These are phyloP conservation scores for Taiozyma sp. DNA, from an alignment of 1,139 yeast genomes.

Conservation along the genomic window DNA sequence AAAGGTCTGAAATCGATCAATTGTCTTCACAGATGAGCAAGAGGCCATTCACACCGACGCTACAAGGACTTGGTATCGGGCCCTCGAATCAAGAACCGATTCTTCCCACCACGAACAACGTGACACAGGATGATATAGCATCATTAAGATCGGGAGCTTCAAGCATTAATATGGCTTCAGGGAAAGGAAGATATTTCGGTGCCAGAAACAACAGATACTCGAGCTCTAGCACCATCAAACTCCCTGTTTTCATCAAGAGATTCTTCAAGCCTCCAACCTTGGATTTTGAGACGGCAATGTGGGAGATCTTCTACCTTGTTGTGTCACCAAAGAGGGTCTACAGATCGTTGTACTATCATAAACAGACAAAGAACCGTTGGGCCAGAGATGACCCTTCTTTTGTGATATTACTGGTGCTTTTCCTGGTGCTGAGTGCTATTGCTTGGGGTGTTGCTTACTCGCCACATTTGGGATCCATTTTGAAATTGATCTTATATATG, in stretches of 20 bases:
- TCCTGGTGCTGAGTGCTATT: slow-evolving; percentile 67
- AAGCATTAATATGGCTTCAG: slow-evolving; percentile 1
- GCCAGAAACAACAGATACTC: slow-evolving; percentile 1
- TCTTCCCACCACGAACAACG: slow-evolving; percentile 17
- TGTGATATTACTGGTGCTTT: slow-evolving; percentile 58
- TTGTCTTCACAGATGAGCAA: slow-evolving; percentile 9
- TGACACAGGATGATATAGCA: slow-evolving; percentile 15
- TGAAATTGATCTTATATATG: slow-evolving; percentile 69
- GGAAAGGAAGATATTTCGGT: slow-evolving; percentile 7
- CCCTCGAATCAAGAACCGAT: slow-evolving; percentile 4
- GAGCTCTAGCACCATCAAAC: slow-evolving; percentile 5
- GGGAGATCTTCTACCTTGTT: slow-evolving; percentile 79
- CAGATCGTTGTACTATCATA: slow-evolving; percentile 74
- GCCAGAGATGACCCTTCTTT: slow-evolving; percentile 92
- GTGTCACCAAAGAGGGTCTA: slow-evolving; percentile 78
- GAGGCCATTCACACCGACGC: slow-evolving; percentile 13
- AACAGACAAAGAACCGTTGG: slow-evolving; percentile 65
- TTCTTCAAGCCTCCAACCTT: slow-evolving; percentile 72
- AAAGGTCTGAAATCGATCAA: too few species aligned
- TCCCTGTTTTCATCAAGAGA: slow-evolving; percentile 40
- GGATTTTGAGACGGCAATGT: slow-evolving; percentile 87
- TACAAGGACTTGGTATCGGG: slow-evolving; percentile 6
- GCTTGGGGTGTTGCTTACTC: slow-evolving; percentile 90
- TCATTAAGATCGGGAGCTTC: slow-evolving; percentile 21
- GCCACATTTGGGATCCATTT: slow-evolving; percentile 51